Evolutionary conservation across 2,329 filamentous ascomycete genomes (phyloP), one percentile per base, ranked within the genome.

Genomic region (Alternaria sp.): DNA sequence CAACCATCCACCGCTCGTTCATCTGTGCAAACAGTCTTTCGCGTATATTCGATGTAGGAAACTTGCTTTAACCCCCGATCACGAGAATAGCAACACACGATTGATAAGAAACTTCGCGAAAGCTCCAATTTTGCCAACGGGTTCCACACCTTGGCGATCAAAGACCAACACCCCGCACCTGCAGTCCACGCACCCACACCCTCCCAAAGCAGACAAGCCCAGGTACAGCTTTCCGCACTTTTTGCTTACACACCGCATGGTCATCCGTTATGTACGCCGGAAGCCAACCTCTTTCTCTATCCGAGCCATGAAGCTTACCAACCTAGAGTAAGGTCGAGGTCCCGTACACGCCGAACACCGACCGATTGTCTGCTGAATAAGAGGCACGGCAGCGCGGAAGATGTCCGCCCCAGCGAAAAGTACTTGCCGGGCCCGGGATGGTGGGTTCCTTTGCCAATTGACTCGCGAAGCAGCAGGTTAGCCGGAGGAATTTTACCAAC

Each of bases 181-280:
- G 61, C 53, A 54, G 20, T 21, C 58, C 23, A 28, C 30, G 54
- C 18, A 50, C 37, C 33, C 53, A 55, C 44, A 45, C 55, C 28
- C 20, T 47, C 50, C 55, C 49, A 51, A 69, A 63, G 33, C 41
- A 23, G 66, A 15, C 45, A 68, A 61, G 59, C 51, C 41, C 60
- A 69, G 65, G 68, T 59, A 60, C 61, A 37, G 8, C 37, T 49
- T 55, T 51, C 20, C 45, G 46, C 26, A 20, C 28, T 37, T 44
- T 33, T 33, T 65, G 70, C 67, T 72, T 67, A 72, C 66, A 66
- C 55, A 72, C 37, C 55, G 44, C 44, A 41, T 47, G 37, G 57
- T 66, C 63, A 71, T 61, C 61, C 18, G 23, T 43, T 23, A 9
- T 46, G 28, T 21, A 53, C 14, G 51, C 53, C 62, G 58, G 64